phyloP scores from a whole-genome alignment of 306 rosid species.

The peach (Prunus persica) region Prunus_persica_NCBIv2 NC_034011.1:22711001-22711500 shows the following conservation, averaged over 20 bases:
- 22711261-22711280: slow-evolving; percentile 21
- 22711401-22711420: not conserved
- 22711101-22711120: slow-evolving; percentile 62
- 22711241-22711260: slow-evolving; percentile 25
- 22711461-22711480: slow-evolving; percentile 43
- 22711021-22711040: slow-evolving; percentile 35
- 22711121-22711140: slow-evolving; percentile 31
- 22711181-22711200: slow-evolving; percentile 14
- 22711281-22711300: not conserved
- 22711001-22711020: too few relatives aligned
- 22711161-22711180: slow-evolving; percentile 20
- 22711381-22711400: slow-evolving; percentile 23
- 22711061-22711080: slow-evolving; percentile 11
- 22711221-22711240: not conserved
- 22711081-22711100: slow-evolving; percentile 28
- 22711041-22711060: slow-evolving; percentile 37
- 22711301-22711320: slow-evolving; percentile 9
- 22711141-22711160: not conserved
- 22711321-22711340: not conserved
- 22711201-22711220: slow-evolving; percentile 27
- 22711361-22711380: not conserved
- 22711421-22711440: slow-evolving; percentile 8
- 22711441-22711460: slow-evolving; percentile 35
- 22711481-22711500: slow-evolving; percentile 27
- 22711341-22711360: not conserved